Conservation (phyloP, 2,329 filamentous ascomycete genomes). For the Pestalotiopsis sp. region DNA sequence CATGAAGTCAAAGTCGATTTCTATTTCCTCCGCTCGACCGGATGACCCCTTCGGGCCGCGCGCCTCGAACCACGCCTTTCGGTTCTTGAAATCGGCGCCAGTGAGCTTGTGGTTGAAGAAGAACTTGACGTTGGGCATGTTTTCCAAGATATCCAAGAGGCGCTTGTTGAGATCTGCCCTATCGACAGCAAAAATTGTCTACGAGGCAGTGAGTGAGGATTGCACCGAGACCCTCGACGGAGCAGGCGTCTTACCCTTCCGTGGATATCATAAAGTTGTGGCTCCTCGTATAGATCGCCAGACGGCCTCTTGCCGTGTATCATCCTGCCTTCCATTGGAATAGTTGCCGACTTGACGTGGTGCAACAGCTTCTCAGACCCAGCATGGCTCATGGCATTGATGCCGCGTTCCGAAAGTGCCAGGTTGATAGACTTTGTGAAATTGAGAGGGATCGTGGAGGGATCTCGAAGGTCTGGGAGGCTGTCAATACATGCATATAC, state of each 20-base stretch:
- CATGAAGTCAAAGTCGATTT: slow-evolving; percentile 87
- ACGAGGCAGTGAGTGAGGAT: background rate
- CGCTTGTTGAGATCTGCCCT: slow-evolving; percentile 80
- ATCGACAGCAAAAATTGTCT: slow-evolving; percentile 87
- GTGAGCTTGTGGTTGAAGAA: slow-evolving; percentile 94
- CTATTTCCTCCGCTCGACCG: slow-evolving; percentile 68
- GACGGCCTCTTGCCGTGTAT: slow-evolving; percentile 74
- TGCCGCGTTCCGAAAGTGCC: slow-evolving; percentile 89
- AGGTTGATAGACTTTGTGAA: slow-evolving; percentile 99
- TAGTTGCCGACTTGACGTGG: slow-evolving; percentile 74
- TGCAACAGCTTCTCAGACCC: slow-evolving; percentile 70
- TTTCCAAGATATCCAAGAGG: slow-evolving; percentile 81
- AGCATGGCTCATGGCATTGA: slow-evolving; percentile 80
- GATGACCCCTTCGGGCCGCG: slow-evolving; percentile 37
- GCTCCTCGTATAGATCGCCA: slow-evolving; percentile 71
- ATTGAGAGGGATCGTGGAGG: slow-evolving; percentile 81
- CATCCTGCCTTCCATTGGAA: slow-evolving; percentile 96
- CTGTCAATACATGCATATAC: background rate
- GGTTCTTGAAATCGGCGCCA: slow-evolving; percentile 79
- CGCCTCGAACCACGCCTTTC: slow-evolving; percentile 86
- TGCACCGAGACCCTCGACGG: background rate
- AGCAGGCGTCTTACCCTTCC: slow-evolving; percentile 65
- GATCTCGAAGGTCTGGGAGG: slow-evolving; percentile 79
- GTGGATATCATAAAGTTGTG: slow-evolving; percentile 90
- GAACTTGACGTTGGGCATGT: slow-evolving; percentile 85